phyloP scores from a whole-genome alignment of 139 green algal species.

The Chlamydomonas schloesseri region DNA sequence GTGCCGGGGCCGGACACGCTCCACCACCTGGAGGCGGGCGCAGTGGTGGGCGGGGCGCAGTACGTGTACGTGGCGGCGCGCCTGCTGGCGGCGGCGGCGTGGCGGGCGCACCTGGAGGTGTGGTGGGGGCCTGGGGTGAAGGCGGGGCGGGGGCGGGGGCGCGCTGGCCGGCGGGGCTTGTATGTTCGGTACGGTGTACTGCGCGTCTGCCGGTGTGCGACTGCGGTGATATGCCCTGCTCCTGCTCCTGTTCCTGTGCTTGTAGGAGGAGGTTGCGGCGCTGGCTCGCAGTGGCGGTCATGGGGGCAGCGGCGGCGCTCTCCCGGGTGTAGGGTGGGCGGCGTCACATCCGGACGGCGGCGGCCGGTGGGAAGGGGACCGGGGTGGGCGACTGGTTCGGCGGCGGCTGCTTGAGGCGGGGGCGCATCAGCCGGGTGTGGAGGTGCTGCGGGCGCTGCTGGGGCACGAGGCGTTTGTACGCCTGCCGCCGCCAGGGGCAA shows the following conservation, averaged over 20 bases:
- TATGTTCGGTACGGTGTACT: too few species aligned
- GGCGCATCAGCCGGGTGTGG: slow-evolving; percentile 8
- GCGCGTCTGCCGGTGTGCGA: too few species aligned
- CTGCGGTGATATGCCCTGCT: too few species aligned
- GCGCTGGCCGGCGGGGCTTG: too few species aligned
- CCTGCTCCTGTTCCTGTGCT: too few species aligned
- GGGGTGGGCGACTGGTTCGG: slow-evolving; percentile 3
- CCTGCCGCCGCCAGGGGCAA: not conserved
- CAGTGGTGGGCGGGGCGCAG: slow-evolving; percentile 17
- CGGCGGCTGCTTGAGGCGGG: slow-evolving; percentile 29
- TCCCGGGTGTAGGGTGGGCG: not conserved
- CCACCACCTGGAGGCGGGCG: slow-evolving; percentile 30
- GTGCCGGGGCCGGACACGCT: slow-evolving; percentile 3
- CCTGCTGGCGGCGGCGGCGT: slow-evolving; percentile 25
- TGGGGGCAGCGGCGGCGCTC: too few species aligned
- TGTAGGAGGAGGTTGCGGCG: too few species aligned
- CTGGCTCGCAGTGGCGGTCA: too few species aligned
- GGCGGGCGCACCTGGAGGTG: slow-evolving; percentile 20
- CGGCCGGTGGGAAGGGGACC: too few species aligned
- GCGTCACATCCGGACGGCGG: too few species aligned
- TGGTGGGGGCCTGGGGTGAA: not conserved
- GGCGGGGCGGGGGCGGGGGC: not conserved
- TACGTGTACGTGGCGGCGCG: slow-evolving; percentile 29
- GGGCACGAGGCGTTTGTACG: slow-evolving; percentile 11
- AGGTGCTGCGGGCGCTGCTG: slow-evolving; percentile 15